Base-by-base conservation (phyloP, 75 land plant species). In the Cryptomeria japonica region DNA sequence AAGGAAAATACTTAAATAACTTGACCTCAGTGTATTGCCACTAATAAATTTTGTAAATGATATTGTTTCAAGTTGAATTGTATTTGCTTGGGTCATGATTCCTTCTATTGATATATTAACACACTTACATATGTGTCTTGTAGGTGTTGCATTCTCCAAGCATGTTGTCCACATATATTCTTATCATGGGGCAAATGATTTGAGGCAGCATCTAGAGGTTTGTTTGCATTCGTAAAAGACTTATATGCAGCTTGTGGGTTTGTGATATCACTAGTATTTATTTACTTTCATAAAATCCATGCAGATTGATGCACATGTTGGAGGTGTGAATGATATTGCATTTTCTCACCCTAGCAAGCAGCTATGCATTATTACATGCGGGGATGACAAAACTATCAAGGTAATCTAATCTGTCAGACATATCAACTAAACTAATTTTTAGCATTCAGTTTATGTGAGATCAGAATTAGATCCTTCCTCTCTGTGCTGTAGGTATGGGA, bases 81-180 rank as follows among this genome's bases (percentile, higher is more conserved):
- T 84, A 22, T 80, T 70, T 37, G 37, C 80, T 46, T 55, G 49
- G 46, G 37, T 31, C 28, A 72, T 34, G 31, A n/a, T 72, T 72
- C 76, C 32, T 10, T 32, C 36, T 72, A n/a, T 72, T 72, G 76
- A 72, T 28, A 72, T 31, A 31, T 58, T 3, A 12, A 72, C 36
- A 72, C 10, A 28, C 31, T 39, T 75, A 44, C 39, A 44, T 44
- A 14, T 87, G 39, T 34, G 6, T 55, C 58, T 61, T 85, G 41
- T 90, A 96, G 97, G 97, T 76, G 93, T 95, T 83, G 95, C 96
- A 39, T 95, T 92, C 88, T 92, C 93, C 31, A 95, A 89, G 94
- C 95, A 96, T 83, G 89, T 96, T 84, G 98, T 96, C 34, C 98
- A 96, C 5, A 83, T 95, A 85, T 96, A 95, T 83, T 86, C 90